A percentile compares a stretch with the other conserved stretches of the same genome.
phyloP scores from a whole-genome alignment of 1,284 basidiomycete genomes.

The Microbotryum lychnidis-dioicae region DNA sequence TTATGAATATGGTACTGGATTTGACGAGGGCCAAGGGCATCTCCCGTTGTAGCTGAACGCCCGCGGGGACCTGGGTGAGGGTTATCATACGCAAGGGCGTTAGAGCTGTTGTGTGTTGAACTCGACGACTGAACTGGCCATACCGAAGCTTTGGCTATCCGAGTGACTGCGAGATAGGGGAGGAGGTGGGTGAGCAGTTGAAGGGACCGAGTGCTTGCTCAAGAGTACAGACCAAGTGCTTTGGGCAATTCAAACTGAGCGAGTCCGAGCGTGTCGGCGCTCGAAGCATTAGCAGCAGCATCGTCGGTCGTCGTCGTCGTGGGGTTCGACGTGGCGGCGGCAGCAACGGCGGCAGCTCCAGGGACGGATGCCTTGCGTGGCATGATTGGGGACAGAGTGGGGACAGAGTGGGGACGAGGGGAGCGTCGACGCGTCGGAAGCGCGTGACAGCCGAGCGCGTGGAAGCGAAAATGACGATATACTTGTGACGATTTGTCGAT shows the following conservation, averaged over 20 bases:
- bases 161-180: slow-evolving; percentile 10
- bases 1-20: slow-evolving; percentile 34
- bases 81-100: too few species aligned
- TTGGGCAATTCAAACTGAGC: slow-evolving; percentile 25
- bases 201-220: not conserved
- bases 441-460: too few species aligned
- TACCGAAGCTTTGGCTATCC: slow-evolving; percentile 14
- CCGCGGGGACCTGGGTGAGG: slow-evolving; percentile 16
- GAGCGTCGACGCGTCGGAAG: too few species aligned
- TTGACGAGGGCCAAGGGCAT: slow-evolving; percentile 29
- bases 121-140: not conserved
- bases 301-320: not conserved
- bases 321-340: not conserved
- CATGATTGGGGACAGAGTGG: not conserved
- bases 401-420: too few species aligned
- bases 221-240: slow-evolving; percentile 19
- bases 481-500: too few species aligned
- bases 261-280: slow-evolving; percentile 6
- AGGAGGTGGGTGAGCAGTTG: not conserved
- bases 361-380: slow-evolving; percentile 8
- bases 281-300: not conserved
- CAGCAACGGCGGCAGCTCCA: not conserved
- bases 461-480: too few species aligned
- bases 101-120: not conserved
- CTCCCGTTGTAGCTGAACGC: slow-evolving; percentile 30